Evolutionary conservation across 768 basidiomycete genomes (phyloP).

Genomic region (Calocera cornea): DNA sequence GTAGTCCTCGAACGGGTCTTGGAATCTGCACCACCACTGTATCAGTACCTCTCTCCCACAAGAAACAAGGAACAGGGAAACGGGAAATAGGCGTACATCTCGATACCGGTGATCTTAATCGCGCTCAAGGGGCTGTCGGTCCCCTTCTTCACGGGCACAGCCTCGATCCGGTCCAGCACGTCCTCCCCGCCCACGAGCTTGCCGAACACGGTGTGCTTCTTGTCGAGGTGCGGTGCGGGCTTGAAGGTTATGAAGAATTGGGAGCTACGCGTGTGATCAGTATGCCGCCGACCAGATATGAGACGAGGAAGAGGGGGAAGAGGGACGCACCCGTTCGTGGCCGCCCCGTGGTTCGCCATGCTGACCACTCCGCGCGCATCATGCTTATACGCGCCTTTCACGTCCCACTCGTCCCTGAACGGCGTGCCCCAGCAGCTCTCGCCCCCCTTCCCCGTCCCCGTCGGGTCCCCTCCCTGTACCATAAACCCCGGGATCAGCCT

Average conservation of each 20-base stretch:
- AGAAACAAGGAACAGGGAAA: conserved; percentile 10
- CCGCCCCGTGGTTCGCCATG: conserved; percentile 92
- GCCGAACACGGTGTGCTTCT: conserved; percentile 92
- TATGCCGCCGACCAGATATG: too few relatives aligned
- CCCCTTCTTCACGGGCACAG: conserved; percentile 63
- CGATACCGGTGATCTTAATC: conserved; percentile 69
- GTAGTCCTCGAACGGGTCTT: conserved; percentile 93
- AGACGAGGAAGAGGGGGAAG: conserved; percentile 13
- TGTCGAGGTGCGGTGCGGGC: conserved; percentile 70
- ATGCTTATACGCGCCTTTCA: conserved; percentile 79
- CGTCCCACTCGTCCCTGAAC: conserved; percentile 85
- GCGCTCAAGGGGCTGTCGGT: conserved; percentile 79
- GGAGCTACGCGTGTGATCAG: conserved; percentile 36
- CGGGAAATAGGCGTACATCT: too few relatives aligned
- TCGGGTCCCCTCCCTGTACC: conserved; percentile 99
- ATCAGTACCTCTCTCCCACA: conserved; percentile 6
- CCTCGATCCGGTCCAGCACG: conserved; percentile 71
- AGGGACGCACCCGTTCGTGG: conserved; percentile 59
- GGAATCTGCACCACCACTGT: conserved; percentile 41
- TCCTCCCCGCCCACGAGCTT: conserved; percentile 94
- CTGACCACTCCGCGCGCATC: conserved; percentile 72
- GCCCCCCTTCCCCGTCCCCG: conserved; percentile 88
- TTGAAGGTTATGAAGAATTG: conserved; percentile 92
- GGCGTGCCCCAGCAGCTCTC: conserved; percentile 89
- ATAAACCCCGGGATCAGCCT: conserved; percentile 89